Evolutionary conservation across 2,329 filamentous ascomycete species (phyloP), one percentile per base, ranked within the genome.

Genomic region (Xylaria multiplex): DNA sequence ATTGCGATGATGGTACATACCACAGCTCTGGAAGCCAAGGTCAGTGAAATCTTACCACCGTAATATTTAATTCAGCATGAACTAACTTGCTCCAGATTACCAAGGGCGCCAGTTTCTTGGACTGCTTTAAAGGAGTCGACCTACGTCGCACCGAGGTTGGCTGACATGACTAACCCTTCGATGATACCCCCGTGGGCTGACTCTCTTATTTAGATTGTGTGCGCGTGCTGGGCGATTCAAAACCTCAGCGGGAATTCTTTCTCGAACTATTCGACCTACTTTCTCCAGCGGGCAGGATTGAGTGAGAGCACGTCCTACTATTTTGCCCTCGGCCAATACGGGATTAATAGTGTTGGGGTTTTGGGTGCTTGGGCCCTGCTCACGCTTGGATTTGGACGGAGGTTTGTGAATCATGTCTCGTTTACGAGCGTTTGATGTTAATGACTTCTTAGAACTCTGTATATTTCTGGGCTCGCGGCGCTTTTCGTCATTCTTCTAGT

Each of bases 1-100:
- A 84, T 97, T 56, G 90, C 92, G 73, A 96, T 97, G 92, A 97
- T 97, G 91, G 88, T 93, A 1, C 92, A 96, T 76, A 97, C 93
- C 0, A 94, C 91, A 0, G 90, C 91, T 0, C 82, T 96, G 11
- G 93, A 97, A 77, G 85, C 92, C 75, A 85, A 86, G 61, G 69
- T 74, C 48, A 30, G 67, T 40, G 19, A 43, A 48, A 50, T 24
- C 11, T 3, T 19, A 13, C 6, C 13, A n/a, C 14, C 4, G 6
- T 9, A 22, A 22, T 19, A 22, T 45, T 50, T n/a, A 22, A 22
- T 45, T 50, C n/a, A 22, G 8, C 37, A 19, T 32, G 13, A 5
- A 42, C 64, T 64, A 24, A 61, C 27, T 43, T 43, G 7, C 27
- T 32, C 8, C 83, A 88, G 78, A 91, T 93, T 59, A 93, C 91